Base-by-base conservation (phyloP, 495 filamentous ascomycete genomes). In the Penicillium maclennaniae region DNA sequence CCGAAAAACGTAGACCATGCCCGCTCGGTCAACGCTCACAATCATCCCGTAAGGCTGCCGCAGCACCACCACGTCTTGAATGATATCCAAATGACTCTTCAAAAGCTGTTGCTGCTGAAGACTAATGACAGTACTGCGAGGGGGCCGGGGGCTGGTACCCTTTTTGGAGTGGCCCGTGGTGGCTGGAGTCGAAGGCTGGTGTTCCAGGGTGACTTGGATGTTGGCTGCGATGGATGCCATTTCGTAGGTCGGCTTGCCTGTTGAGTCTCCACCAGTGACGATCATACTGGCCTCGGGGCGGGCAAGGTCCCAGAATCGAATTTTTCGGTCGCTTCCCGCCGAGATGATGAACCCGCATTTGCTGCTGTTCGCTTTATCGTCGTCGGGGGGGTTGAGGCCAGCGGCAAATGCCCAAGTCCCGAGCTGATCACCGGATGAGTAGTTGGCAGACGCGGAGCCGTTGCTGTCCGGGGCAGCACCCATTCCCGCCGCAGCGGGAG, bases 41-140 rank as follows among this genome's bases (percentile, higher is more conserved):
- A 88, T 83, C 91, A 97, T 96, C 8, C 90, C 86, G 69, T 95
- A 96, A 43, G 95, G 95, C 51, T 79, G 77, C 72, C 96, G 89
- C 61, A 99, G 69, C 51, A 97, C 73, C 12, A 87, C 87, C 44
- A 97, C 87, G 74, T 97, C 95, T 55, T 86, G 80, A 50, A 99
- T 85, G 15, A 85, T 82, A 71, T 97, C 95, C 56, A 97, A 59
- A 73, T 99, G 95, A 55, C 83, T 88, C 67, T 84, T 91, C 39
- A 93, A 73, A 40, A 97, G 61, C 69, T 88, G 82, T 68, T 93
- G 89, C 65, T 96, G 91, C 69, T 96, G 87, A 55, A 86, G 73
- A 53, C 85, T 88, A 39, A 99, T 95, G 7, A 96, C 84, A n/a
- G 89, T 92, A 45, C 84, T 87, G 53, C 91, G 80, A 0, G 87